Evolutionary conservation across 306 rosid genomes (phyloP), one percentile per base, ranked within the genome.

Genomic region (Canavalia ensiformis): DNA sequence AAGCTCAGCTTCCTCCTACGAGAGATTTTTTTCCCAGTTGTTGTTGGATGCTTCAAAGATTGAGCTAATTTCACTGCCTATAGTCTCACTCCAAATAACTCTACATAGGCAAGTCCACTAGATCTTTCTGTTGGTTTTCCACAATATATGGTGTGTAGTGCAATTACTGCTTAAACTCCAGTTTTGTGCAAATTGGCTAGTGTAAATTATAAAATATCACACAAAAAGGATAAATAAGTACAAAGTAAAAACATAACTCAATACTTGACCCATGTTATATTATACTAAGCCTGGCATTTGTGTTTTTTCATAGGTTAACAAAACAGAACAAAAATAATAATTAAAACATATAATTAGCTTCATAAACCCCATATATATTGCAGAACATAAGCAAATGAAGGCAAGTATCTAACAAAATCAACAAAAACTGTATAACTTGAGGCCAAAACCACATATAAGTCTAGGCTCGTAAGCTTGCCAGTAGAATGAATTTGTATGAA

Each of bases 351-450:
- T 63, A 72, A 30, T 62, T 52, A 41, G 37, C 30, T 28, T 72
- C 57, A 68, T 37, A 71, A 70, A 62, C 66, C 35, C 13, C 11
- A 11, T 58, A 62, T 39, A 18, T 54, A 73, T 54, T 52, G 39
- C 33, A 64, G n/a, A 33, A 65, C 52, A 52, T 33, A 81, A 39
- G 80, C 51, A 81, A 64, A 63, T 64, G 29, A 65, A 73, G 7
- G 50, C 59, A 52, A 8, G 52, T 55, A 74, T 54, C 63, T 11
- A 74, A 54, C 74, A 54, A 54, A 52, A 81, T 72, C 41, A 65
- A 44, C 52, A 45, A 39, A 74, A 63, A 47, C 37, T 42, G 28
- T 54, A 54, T 11, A 64, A 29, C 45, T 62, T 73, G 59, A 52
- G 80, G 58, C 39, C 18, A 39, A 71, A 71, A 63, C 59, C 45